These are phyloP conservation scores for Neurospora sp. DNA, from an alignment of 495 filamentous ascomycete genomes.

Conservation along the genomic window DNA sequence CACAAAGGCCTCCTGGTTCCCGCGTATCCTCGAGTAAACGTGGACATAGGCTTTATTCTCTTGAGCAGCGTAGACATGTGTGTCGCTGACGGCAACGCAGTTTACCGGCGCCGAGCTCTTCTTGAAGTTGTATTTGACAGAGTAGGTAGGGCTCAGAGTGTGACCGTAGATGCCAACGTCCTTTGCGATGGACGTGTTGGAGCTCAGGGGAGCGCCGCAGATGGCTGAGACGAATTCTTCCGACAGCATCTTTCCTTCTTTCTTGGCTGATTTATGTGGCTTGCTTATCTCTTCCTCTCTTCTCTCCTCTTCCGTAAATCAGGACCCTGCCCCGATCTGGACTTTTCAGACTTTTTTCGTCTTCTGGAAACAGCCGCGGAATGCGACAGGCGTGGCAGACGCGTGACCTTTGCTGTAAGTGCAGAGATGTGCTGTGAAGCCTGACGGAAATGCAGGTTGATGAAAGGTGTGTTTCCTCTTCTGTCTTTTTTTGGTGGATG, in stretches of 20 bases:
- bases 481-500: neutral
- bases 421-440: neutral
- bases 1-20: conserved; percentile 76
- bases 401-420: neutral
- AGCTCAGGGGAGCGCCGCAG: conserved; percentile 49
- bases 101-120: conserved; percentile 75
- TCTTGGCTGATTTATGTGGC: neutral
- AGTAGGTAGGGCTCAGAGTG: conserved; percentile 63
- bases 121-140: conserved; percentile 72
- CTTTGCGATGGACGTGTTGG: conserved; percentile 55
- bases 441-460: neutral
- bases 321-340: neutral
- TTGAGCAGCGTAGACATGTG: conserved; percentile 86
- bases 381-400: neutral
- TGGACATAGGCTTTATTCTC: conserved; percentile 83
- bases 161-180: conserved; percentile 81
- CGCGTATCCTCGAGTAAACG: conserved; percentile 74
- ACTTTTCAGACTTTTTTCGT: neutral
- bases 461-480: neutral
- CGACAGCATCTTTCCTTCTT: conserved; percentile 52
- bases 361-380: conserved; percentile 1
- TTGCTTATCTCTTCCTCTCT: neutral
- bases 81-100: conserved; percentile 68
- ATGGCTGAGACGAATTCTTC: conserved; percentile 75
- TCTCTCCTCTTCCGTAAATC: neutral